Evolutionary conservation across 73 alveolate species (phyloP), one percentile per base, ranked within the genome.

Genomic region (Effrenium voratum): DNA sequence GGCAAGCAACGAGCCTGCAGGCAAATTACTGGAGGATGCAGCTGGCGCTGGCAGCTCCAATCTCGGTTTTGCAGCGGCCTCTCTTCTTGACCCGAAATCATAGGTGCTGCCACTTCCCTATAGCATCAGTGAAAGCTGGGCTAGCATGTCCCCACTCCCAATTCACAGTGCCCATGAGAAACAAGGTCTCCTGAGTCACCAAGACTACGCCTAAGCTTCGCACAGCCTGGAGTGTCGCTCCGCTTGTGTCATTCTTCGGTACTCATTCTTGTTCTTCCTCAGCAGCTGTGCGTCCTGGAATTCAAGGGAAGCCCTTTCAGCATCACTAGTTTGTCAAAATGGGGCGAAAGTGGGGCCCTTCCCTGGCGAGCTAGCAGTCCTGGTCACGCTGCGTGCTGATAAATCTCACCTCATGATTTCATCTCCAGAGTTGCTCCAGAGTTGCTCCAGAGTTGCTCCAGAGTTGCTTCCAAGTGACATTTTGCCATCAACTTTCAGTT

Each of bases 371-470:
- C 38, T 13, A 12, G 10, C 60, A 0, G 79, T 81, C 96, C 97
- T 90, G 97, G 55, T 90, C 97, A 0, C 97, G 87, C 75, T 90
- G 97, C 10, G 97, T 90, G 97, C 97, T 90, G 97, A 90, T 90
- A 87, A 90, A 90, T 32, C 97, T 75, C 34, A 90, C 97, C 97
- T 90, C 34, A n/a, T n/a, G n/a, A n/a, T n/a, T n/a, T n/a, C n/a
- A n/a, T n/a, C n/a, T n/a, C n/a, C n/a, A n/a, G n/a, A n/a, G n/a
- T n/a, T n/a, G n/a, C n/a, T n/a, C n/a, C n/a, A n/a, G n/a, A n/a
- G n/a, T n/a, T n/a, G n/a, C n/a, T n/a, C n/a, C n/a, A n/a, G n/a
- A n/a, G n/a, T n/a, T n/a, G n/a, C n/a, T n/a, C n/a, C n/a, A n/a
- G n/a, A n/a, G n/a, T n/a, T n/a, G n/a, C n/a, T n/a, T n/a, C n/a